Percentiles rank a stretch among this genome's conserved stretches.
Evolutionary conservation across 1,284 basidiomycete genomes (phyloP).

Genomic region (Ustilago xerochloae): DNA sequence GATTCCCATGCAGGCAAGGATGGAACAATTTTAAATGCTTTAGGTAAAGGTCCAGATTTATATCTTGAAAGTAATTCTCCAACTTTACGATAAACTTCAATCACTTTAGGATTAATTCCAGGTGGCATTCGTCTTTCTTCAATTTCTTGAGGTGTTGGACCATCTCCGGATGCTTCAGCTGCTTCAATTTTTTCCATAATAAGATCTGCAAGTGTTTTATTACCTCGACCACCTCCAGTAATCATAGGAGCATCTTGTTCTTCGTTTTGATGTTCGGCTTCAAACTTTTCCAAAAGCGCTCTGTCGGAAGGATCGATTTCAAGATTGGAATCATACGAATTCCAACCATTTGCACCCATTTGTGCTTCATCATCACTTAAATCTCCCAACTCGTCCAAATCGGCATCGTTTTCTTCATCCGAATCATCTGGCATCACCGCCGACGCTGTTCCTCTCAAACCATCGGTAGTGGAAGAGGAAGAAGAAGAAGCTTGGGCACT

Average conservation of each 20-base stretch:
- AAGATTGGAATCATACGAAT: conserved; percentile 56
- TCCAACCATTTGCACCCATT: conserved; percentile 57
- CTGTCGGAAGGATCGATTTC: conserved; percentile 65
- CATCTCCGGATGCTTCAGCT: conserved; percentile 66
- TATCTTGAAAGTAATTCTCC: conserved; percentile 88
- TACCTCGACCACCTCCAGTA: conserved; percentile 37
- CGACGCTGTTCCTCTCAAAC: conserved; percentile 34
- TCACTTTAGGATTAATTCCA: conserved; percentile 94
- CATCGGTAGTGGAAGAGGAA: conserved; percentile 61
- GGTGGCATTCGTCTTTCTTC: conserved; percentile 71
- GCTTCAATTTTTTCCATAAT: conserved; percentile 89
- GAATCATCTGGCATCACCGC: conserved; percentile 70
- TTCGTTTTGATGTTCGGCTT: conserved; percentile 46
- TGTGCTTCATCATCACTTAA: conserved; percentile 59
- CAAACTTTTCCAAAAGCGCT: conserved; percentile 61
- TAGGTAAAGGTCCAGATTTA: conserved; percentile 94
- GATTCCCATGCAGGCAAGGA: conserved; percentile 96
- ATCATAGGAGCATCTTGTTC: conserved; percentile 31
- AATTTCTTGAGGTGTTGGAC: conserved; percentile 21
- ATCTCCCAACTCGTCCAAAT: conserved; percentile 60
- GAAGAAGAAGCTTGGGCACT: conserved; percentile 5
- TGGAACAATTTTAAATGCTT: conserved; percentile 98
- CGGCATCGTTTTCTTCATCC: conserved; percentile 54
- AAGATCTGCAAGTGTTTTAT: conserved; percentile 80
- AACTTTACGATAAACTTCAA: conserved; percentile 89